Conservation (phyloP, 179 eudicot genomes). For the Silene noctiflora region DNA sequence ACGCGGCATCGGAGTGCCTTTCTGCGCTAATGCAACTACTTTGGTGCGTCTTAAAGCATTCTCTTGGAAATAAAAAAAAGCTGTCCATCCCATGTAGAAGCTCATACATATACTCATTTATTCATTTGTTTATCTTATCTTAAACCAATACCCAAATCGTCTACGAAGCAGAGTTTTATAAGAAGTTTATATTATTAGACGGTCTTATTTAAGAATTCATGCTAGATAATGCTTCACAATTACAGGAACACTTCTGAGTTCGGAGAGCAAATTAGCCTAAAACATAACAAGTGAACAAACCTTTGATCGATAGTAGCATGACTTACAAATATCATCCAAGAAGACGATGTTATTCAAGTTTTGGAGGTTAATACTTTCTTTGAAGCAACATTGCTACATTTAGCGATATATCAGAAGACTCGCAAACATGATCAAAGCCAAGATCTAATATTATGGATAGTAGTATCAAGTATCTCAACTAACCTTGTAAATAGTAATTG, state of each 20-base stretch:
- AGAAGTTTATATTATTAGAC: not conserved
- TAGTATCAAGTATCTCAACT: not conserved
- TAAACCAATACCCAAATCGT: not conserved
- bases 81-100: not conserved
- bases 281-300: too few species aligned
- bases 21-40: not conserved
- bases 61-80: not conserved
- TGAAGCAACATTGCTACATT: too few species aligned
- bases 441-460: not conserved
- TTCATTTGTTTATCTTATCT: not conserved
- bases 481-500: not conserved
- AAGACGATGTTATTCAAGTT: too few species aligned
- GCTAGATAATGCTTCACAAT: not conserved
- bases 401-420: too few species aligned
- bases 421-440: not conserved
- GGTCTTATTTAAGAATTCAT: not conserved
- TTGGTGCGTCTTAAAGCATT: not conserved
- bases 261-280: too few species aligned
- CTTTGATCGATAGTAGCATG: too few species aligned
- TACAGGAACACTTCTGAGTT: too few species aligned
- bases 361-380: too few species aligned
- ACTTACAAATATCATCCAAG: too few species aligned
- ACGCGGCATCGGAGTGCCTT: not conserved
- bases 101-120: not conserved
- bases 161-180: not conserved